Conservation (phyloP, 148 eudicot species). For the Nyssa sinensis region DNA sequence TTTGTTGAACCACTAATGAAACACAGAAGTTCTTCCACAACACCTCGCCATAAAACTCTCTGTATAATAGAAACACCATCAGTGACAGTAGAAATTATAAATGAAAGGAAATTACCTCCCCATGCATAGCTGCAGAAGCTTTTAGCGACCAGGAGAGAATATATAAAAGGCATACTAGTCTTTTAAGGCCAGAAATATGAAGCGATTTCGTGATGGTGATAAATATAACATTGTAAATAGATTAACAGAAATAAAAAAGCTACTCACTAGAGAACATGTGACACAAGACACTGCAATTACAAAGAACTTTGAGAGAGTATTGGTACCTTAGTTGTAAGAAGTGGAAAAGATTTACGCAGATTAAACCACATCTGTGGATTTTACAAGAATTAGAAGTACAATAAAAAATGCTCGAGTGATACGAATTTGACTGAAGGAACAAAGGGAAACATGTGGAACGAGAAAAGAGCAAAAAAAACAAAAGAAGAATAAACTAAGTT, state of each 20-base stretch:
- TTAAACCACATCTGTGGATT: constrained; percentile 52
- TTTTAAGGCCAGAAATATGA: not conserved
- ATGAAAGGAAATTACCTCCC: not conserved
- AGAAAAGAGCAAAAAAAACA: not conserved
- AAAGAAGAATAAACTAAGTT: not conserved
- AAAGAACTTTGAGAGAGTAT: not conserved
- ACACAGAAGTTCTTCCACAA: constrained; percentile 94
- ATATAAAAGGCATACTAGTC: not conserved
- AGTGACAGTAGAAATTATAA: not conserved
- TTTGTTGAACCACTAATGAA: constrained; percentile 96
- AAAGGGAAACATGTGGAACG: not conserved
- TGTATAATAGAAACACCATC: constrained; percentile 18
- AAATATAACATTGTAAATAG: not conserved
- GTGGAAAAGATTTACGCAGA: constrained; percentile 55
- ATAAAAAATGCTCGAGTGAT: not conserved
- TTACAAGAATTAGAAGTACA: not conserved
- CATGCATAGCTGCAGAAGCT: not conserved
- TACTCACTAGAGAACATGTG: not conserved
- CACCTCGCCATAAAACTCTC: constrained; percentile 97
- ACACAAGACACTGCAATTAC: not conserved
- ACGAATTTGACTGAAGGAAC: not conserved
- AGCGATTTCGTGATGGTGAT: not conserved
- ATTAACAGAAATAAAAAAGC: not conserved
- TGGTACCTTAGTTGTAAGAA: constrained; percentile 81
- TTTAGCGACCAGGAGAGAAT: not conserved